Evolutionary conservation across 2,329 filamentous ascomycete genomes (phyloP), one percentile per base, ranked within the genome.

Genomic region (Beauveria pseudobassiana): DNA sequence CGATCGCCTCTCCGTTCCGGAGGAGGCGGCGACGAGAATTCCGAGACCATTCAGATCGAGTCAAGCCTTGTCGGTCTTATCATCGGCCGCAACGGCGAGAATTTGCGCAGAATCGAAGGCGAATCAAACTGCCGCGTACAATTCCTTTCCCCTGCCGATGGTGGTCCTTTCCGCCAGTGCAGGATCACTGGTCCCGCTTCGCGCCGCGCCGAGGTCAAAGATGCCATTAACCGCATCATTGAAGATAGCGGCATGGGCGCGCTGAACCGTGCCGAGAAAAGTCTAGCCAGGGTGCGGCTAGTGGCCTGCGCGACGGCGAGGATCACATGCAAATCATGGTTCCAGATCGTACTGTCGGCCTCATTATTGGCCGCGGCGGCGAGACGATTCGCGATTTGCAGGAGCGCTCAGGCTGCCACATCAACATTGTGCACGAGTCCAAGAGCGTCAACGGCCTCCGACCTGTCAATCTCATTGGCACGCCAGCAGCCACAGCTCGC

Each of bases 281-380:
- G 63, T 66, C 73, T 43, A 75, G 74, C 34, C 75, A 78, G 63
- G 69, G 65, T 16, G 50, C 28, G 8, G 72, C 72, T 9, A 67
- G 73, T 57, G 80, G 83, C 49, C 78, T 90, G 63, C 85, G 88
- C 64, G 90, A 93, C 63, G 90, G 88, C 63, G 92, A 96, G 73
- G 89, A 93, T 68, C 90, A 87, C 70, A 87, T 92, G 71, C 91
- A 96, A 75, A 96, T 96, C 69, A 95, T 96, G 90, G 92, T 96
- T 20, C 92, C 92, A 52, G 92, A 96, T 76, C 88, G 91, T 69
- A 96, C 92, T 9, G 92, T 96, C 63, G 92, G 92, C 57, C 80
- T 96, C 51, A 96, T 96, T 68, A 96, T 96, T 71, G 92, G 92
- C n/a, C 89, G 92, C 67, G 91, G 91, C 46, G 92, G 92, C 63